Percentiles rank a stretch among this genome's conserved stretches.
phyloP scores from a whole-genome alignment of 179 eudicot species.

The Spergularia azorica region DNA sequence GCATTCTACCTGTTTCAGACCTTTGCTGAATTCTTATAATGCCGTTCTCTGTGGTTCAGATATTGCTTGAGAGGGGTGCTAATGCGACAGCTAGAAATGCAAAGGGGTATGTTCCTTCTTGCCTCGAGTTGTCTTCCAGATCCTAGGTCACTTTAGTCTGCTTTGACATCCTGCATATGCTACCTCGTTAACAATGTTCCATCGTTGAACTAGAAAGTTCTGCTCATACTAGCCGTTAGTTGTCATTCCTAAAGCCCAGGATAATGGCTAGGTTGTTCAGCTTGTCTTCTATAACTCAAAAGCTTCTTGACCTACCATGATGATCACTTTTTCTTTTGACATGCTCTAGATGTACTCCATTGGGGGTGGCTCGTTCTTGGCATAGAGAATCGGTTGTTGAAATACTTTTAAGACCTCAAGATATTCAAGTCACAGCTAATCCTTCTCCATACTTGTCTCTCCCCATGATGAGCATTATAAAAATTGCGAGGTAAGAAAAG shows the following conservation, averaged over 20 bases:
- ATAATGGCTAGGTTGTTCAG: too few species aligned
- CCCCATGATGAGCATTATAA: conserved; percentile 84
- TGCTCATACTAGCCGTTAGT: too few species aligned
- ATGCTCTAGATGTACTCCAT: conserved; percentile 69
- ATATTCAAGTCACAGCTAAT: conserved; percentile 30
- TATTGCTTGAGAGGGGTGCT: conserved; percentile 79
- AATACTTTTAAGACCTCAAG: conserved; percentile 47
- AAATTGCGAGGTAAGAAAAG: conserved; percentile 71
- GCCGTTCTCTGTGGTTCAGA: conserved; percentile 39
- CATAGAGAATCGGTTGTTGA: conserved; percentile 73
- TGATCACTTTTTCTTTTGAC: neutral
- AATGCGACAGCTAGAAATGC: conserved; percentile 62
- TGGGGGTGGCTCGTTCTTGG: conserved; percentile 93
- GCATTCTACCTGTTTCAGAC: neutral
- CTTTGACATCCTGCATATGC: neutral
- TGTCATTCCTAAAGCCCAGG: too few species aligned
- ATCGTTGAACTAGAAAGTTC: too few species aligned
- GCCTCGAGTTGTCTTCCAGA: neutral
- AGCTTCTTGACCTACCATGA: neutral
- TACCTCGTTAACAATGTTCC: too few species aligned
- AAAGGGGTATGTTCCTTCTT: conserved; percentile 57
- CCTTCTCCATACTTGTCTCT: conserved; percentile 84
- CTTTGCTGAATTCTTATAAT: conserved; percentile 15
- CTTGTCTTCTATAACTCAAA: neutral
- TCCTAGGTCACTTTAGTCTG: neutral